Base-by-base conservation (phyloP, 2,329 filamentous ascomycete species). In the Aspergillus piperis region DNA sequence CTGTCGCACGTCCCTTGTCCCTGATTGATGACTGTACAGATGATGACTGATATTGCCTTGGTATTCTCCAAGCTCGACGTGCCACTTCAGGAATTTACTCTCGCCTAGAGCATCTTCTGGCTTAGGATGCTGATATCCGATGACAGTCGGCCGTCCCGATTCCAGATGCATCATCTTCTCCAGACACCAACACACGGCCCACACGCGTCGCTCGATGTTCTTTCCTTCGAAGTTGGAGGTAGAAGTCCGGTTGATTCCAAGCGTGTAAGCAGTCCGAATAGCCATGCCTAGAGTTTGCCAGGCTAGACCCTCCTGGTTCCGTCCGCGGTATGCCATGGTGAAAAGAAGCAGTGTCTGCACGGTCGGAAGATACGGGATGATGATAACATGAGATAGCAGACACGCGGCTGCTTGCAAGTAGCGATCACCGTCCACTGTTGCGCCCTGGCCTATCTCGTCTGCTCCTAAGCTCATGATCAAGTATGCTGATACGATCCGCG, bases 221-320 rank as follows among this genome's bases (percentile, higher is more conserved):
- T 42, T 47, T 10, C 15, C 25, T 17, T 50, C 44, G 1, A 36
- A 23, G 1, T 19, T n/a, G 4, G 30, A 21, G 6, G 39, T 52
- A 3, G 51, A 49, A 10, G 23, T 32, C 8, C 59, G 61, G 23
- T 65, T 59, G 6, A 65, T 25, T 3, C 63, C 63, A 3, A 65
- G 44, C 0, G 63, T 65, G 8, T 62, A 63, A 1, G 63, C 61
- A n/a, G 61, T 63, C 2, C 61, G 47, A 19, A 62, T 65, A 6
- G 59, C 61, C 39, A 63, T 63, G 4, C 63, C 63, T 2, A 65
- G 41, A 1, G 54, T 61, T 17, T 65, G 63, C 63, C 63, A 65
- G 2, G 58, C 63, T 8, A 65, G 61, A 0, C 61, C 63, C 23
- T 62, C 63, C 25, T 62, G 53, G 15, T 62, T 65, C 3, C 59